Evolutionary conservation across 2,329 filamentous ascomycete species (phyloP), one percentile per base, ranked within the genome.

Genomic region (Cytospora piceicola): DNA sequence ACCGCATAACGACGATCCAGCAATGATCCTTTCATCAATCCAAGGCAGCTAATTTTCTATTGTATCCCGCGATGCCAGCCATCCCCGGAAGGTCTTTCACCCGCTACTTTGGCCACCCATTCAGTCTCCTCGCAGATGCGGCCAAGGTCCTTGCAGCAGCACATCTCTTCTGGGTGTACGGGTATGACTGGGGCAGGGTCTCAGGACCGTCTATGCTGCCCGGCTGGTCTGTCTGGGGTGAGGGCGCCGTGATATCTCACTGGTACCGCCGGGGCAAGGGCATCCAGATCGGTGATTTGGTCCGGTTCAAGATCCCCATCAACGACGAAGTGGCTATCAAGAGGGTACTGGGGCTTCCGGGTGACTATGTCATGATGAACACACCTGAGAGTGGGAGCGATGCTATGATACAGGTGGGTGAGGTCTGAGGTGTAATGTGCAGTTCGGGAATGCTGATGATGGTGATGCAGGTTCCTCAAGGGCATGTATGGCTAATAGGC

Each of bases 401-500:
- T 39, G 75, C 78, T 30, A 89, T 92, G 85, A 83, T 93, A 22
- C 88, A 91, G 82, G 91, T 91, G n/a, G 82, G 91, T 57, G 73
- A 54, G 72, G 42, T 34, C 22, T 17, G 42, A 9, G 17, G 46
- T 22, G 20, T 14, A 20, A 4, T 20, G 29, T 39, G 7, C 5
- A 29, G 42, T 22, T 8, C 22, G 57, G 57, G 32, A 22, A 22
- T 29, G n/a, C 60, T 68, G 54, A 66, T 9, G 15, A 14, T 68
- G 39, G 20, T 67, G 71, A 14, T 27, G 30, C 73, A 96, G 91
- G 88, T 99, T 20, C 95, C 95, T 0, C 83, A 91, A 73, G 95
- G 95, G 1, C 95, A 99, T 81, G 96, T 93, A 73, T 98, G 93
- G 87, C 81, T 97, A 8, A 86, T 88, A 3, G 95, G 95, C 3